Evolutionary conservation across 179 eudicot species (phyloP), one percentile per base, ranked within the genome.

Genomic region (Silene noctiflora): DNA sequence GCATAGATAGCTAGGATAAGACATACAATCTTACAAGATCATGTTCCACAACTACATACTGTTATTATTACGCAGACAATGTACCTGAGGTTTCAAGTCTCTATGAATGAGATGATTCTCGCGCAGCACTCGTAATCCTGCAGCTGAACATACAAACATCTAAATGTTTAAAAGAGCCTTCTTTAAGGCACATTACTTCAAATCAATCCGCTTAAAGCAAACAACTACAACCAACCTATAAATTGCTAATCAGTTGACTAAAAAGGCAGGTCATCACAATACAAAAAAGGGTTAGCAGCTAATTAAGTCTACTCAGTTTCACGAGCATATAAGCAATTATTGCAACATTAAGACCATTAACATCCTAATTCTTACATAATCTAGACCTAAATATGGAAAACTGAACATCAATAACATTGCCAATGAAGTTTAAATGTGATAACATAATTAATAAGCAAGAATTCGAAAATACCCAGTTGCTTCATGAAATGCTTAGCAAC

Each of bases 21-120:
- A 13, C 24, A 12, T 33, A 11, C 69, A 35, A 11, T 8, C 61
- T 31, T 6, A 76, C 5, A 71, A 56, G 60, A 25, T 29, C 56
- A 27, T 24, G 20, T 1, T 69, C 13, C 42, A 21, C 61, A 53
- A 25, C 35, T 25, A 64, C 20, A 59, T 4, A 70, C 62, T 48
- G 62, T 21, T 51, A 51, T 3, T 19, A 31, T 21, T 58, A 44
- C 3, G 72, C 24, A 53, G 62, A 75, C 48, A 51, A 51, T 66
- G 42, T 74, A 87, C 90, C 86, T 87, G 90, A 16, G 90, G 90
- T 72, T 87, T 87, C 61, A 87, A 55, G 75, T 87, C 90, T 85
- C 90, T 85, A 79, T 87, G 90, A 68, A 87, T 87, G 56, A 87
- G 87, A 78, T 78, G 74, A 74, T 83, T 85, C 21, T 81, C 87